These are phyloP conservation scores for Ascochyta viciae-villosae DNA, from an alignment of 2,329 filamentous ascomycete genomes.

Conservation along the genomic window DNA sequence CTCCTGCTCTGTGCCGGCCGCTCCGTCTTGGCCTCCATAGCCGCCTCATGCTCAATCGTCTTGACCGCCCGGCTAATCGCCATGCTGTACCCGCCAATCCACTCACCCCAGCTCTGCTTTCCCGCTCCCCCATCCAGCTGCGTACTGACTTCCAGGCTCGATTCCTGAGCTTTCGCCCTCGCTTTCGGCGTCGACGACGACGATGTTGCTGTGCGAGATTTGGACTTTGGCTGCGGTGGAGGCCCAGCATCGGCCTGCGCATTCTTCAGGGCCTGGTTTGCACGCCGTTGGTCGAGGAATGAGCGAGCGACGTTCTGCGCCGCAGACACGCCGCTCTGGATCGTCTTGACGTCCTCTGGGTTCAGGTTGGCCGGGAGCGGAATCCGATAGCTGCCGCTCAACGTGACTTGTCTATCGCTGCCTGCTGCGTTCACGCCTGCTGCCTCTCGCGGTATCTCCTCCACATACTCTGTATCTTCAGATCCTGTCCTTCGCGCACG, in stretches of 20 bases:
- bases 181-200: slow-evolving; percentile 12
- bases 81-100: slow-evolving; percentile 49
- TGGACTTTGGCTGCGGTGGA: not conserved
- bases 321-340: slow-evolving; percentile 44
- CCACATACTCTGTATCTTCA: slow-evolving; percentile 29
- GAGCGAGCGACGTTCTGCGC: slow-evolving; percentile 44
- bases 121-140: slow-evolving; percentile 18
- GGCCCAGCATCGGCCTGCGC: slow-evolving; percentile 10
- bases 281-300: slow-evolving; percentile 42
- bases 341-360: slow-evolving; percentile 43
- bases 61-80: slow-evolving; percentile 46
- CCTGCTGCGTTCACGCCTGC: not conserved
- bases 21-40: slow-evolving; percentile 37
- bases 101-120: slow-evolving; percentile 46
- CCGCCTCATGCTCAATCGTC: slow-evolving; percentile 47
- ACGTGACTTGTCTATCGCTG: slow-evolving; percentile 41
- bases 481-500: slow-evolving; percentile 3
- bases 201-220: not conserved
- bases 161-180: not conserved
- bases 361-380: slow-evolving; percentile 43
- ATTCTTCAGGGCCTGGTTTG: slow-evolving; percentile 9
- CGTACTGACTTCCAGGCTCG: slow-evolving; percentile 22
- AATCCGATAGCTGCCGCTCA: slow-evolving; percentile 47
- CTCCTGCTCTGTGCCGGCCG: slow-evolving; percentile 5
- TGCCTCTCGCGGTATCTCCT: slow-evolving; percentile 37